Base-by-base conservation (phyloP, 345 rosid genomes). In the Eucalyptus erythrocorys region DNA sequence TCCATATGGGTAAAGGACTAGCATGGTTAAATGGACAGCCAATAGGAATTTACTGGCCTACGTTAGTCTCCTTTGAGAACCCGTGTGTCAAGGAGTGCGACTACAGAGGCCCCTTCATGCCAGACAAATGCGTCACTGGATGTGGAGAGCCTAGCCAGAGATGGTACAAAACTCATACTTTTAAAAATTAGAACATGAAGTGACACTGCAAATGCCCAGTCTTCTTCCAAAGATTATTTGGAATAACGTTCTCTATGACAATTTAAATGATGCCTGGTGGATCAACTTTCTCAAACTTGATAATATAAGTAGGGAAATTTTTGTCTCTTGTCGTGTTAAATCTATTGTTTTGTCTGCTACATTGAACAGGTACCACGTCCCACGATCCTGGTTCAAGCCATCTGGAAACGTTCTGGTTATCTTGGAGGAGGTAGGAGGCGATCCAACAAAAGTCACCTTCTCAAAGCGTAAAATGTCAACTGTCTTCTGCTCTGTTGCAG, bases 11-110 rank as follows among this genome's bases (percentile, higher is more conserved):
- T 80, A 98, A 98, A 94, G 99, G 99, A 47, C 95, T 94, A 90
- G 99, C 98, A 68, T 97, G 99, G 99, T 91, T 98, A 92, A 96
- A 97, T 45, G 99, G 99, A n/a, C 96, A 98, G 94, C 97, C 95
- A 90, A 95, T 98, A 80, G 99, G 99, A 89, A 97, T 98, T 92
- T 98, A 94, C 90, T 98, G 96, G 96, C 97, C 95, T 8, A 93
- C 93, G 90, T 87, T 90, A 84, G 94, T 93, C 90, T 91, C 93
- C 87, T 71, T 86, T 17, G 91, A 92, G 79, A 95, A 90, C 27
- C 90, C 92, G 24, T 96, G 99, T n/a, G 94, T 92, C 76, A 82
- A 93, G 84, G 94, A 93, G 90, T 98, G 99, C 43, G 93, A 96
- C 86, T 97, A 96, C 91, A 93, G 98, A 90, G 99, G 98, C 91